Evolutionary conservation across 208 protist species (phyloP), one percentile per base, ranked within the genome.

Genomic region (Leptomonas pyrrhocoris): DNA sequence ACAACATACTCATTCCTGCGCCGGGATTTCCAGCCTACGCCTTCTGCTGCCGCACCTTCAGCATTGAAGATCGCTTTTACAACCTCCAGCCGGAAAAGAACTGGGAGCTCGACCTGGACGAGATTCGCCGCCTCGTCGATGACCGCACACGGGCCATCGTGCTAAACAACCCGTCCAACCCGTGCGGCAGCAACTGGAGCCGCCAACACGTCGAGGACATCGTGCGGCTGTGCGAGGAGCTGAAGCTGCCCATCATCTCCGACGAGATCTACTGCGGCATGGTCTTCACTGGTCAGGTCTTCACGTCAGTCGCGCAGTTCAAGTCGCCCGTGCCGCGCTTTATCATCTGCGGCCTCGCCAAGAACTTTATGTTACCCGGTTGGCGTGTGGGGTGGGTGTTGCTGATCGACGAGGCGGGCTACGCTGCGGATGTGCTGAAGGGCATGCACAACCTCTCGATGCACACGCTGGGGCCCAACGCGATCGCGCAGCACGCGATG

Each of bases 191-290:
- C 51, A 93, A 96, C 72, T 98, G 83, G 73, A 81, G 72, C 30
- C 71, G 69, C 18, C 45, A 85, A 23, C 96, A 98, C 73, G 50
- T 98, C 12, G 43, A 75, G 43, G 88, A 81, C 38, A 78, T 97
- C 46, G 43, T 97, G 25, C 66, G 74, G 49, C 68, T 98, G 12
- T 96, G 94, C 16, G 83, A 95, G 62, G 71, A 94, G 54, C 77
- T 93, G 67, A 61, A 85, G 46, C 57, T 98, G n/a, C 94, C 94
- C 27, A 90, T 98, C 61, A 91, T 98, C 42, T 69, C 91, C 3
- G 97, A 98, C 62, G 97, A 98, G 72, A 97, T 98, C 56, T 98
- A 98, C 89, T 90, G 84, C 11, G 90, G 93, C 36, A 94, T 98
- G 80, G 88, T 95, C n/a, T 98, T 97, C 73, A 62, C 81, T 3